Evolutionary conservation across 805 yeast genomes (phyloP).

Genomic region (Phaffomyces thermotolerans): DNA sequence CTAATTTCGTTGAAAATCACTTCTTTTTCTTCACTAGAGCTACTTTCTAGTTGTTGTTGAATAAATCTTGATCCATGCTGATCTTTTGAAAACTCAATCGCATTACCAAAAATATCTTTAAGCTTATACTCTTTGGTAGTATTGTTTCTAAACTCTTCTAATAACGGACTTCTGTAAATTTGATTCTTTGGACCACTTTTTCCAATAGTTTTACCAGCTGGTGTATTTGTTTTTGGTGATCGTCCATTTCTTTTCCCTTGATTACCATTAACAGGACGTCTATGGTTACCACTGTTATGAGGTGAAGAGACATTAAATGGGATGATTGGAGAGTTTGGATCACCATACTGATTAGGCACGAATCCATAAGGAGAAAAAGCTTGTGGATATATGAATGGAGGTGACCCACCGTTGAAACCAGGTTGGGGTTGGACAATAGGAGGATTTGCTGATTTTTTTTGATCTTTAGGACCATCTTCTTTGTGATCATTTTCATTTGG

Average conservation of each 20-base stretch:
- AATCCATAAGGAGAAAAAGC: constrained; percentile 23
- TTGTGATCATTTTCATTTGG: neutral
- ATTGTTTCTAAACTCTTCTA: constrained; percentile 78
- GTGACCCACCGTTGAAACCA: constrained; percentile 4
- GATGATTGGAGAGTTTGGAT: constrained; percentile 8
- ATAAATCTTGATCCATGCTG: constrained; percentile 97
- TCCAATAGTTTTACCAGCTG: constrained; percentile 16
- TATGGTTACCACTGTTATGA: neutral
- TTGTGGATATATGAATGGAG: constrained; percentile 24
- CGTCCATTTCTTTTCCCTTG: constrained; percentile 13
- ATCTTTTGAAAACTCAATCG: constrained; percentile 86
- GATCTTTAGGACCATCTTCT: neutral
- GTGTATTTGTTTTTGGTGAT: constrained; percentile 20
- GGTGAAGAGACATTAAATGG: constrained; percentile 5
- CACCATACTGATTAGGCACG: constrained; percentile 17
- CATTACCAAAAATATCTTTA: constrained; percentile 76
- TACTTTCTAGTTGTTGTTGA: constrained; percentile 72
- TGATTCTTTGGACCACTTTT: constrained; percentile 29
- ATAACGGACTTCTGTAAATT: constrained; percentile 66
- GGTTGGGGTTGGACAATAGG: constrained; percentile 4
- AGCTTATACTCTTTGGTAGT: constrained; percentile 53
- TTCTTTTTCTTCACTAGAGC: constrained; percentile 66
- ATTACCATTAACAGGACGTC: constrained; percentile 1
- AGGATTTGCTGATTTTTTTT: neutral
- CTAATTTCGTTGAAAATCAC: constrained; percentile 78